phyloP scores from a whole-genome alignment of 208 protist genomes.

The Ichthyophonus hoferi region DNA sequence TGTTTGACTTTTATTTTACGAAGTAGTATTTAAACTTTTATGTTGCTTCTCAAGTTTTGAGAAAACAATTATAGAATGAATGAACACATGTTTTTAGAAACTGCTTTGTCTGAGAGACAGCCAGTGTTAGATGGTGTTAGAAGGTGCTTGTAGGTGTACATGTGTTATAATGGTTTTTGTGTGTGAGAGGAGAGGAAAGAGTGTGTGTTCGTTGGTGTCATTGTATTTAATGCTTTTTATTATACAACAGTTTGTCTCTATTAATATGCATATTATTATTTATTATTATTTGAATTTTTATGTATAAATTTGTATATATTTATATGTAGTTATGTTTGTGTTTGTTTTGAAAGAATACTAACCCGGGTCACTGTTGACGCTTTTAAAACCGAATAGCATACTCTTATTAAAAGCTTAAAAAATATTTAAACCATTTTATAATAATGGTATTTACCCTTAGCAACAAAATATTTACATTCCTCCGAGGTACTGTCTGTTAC shows the following conservation, averaged over 20 bases:
- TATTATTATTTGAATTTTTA: not conserved
- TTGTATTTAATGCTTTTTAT: not conserved
- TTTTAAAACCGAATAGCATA: not conserved
- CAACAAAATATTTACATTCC: not conserved
- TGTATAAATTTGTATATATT: constrained; percentile 16
- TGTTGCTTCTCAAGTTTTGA: not conserved
- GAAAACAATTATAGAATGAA: not conserved
- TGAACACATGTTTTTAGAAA: not conserved
- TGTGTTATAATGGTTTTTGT: not conserved
- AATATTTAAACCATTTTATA: not conserved
- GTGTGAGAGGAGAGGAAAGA: not conserved
- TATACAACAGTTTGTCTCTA: not conserved
- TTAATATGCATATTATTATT: not conserved
- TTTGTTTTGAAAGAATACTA: not conserved
- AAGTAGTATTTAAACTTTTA: not conserved
- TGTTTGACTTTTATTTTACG: no score
- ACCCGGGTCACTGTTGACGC: not conserved
- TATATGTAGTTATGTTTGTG: not conserved
- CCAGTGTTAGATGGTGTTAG: not conserved
- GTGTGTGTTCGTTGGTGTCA: not conserved
- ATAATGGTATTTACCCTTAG: not conserved
- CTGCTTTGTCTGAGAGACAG: not conserved
- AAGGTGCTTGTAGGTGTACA: not conserved
- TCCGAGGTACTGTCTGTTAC: not conserved
- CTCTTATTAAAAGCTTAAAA: not conserved